phyloP scores from a whole-genome alignment of 2,329 filamentous ascomycete species.

The Neopestalotiopsis rosae region DNA sequence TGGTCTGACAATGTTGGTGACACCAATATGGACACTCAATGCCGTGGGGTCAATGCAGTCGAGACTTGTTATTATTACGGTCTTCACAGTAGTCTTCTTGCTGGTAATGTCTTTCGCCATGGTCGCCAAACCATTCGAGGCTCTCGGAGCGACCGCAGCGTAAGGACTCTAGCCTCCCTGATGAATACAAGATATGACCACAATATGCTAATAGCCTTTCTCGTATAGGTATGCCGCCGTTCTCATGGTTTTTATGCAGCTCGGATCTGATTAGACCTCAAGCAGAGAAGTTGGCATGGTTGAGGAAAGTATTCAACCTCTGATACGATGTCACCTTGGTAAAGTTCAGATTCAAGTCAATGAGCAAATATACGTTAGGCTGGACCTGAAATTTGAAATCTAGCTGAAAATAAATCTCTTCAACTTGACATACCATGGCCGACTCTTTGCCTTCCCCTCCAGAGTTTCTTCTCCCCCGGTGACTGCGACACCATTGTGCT shows the following conservation, averaged over 20 bases:
- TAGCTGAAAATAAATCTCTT: conserved; percentile 26
- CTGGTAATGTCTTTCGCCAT: conserved; percentile 25
- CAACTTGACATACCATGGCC: conserved; percentile 25
- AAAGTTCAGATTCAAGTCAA: background rate
- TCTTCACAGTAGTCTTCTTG: conserved; percentile 31
- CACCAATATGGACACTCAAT: conserved; percentile 39
- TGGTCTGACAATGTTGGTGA: conserved; percentile 36
- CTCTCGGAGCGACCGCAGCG: conserved; percentile 28
- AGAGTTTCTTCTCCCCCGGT: conserved; percentile 10
- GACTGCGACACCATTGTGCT: background rate
- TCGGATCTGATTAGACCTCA: conserved; percentile 14
- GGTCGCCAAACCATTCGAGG: conserved; percentile 29
- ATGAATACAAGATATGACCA: background rate
- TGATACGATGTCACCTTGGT: background rate
- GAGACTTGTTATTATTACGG: conserved; percentile 38
- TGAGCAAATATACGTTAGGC: background rate
- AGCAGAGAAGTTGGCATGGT: background rate
- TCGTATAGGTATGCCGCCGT: conserved; percentile 22
- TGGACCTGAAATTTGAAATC: background rate
- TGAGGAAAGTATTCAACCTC: too few relatives aligned
- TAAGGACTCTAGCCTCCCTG: conserved; percentile 12
- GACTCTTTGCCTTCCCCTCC: background rate
- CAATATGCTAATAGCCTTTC: background rate
- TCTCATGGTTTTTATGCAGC: conserved; percentile 25
- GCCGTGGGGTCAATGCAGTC: conserved; percentile 18